Percentiles rank a stretch among this genome's conserved stretches.
These are phyloP conservation scores for Carpediemonas membranifera DNA, from an alignment of 78 protist genomes.

Conservation along the genomic window DNA sequence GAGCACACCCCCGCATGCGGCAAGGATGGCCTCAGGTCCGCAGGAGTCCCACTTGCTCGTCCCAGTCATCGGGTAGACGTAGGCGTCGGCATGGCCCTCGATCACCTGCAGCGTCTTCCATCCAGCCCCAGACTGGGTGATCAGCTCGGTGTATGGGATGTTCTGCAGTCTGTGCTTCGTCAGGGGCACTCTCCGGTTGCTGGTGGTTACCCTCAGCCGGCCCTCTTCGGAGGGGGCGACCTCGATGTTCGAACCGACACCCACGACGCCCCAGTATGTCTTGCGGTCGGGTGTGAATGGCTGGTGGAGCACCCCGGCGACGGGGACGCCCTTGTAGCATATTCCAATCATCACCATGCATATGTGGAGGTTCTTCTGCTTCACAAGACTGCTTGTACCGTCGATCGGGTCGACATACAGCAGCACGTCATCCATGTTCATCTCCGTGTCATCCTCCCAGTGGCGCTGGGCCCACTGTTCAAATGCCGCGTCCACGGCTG, in stretches of 20 bases:
- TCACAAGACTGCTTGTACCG: conserved; percentile 18
- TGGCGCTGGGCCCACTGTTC: neutral
- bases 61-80: neutral
- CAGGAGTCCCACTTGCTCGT: conserved; percentile 29
- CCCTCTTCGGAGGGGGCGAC: no score
- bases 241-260: conserved; percentile 11
- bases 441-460: no score
- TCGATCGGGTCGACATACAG: conserved; percentile 30
- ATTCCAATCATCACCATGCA: no score
- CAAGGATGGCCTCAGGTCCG: conserved; percentile 15
- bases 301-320: neutral
- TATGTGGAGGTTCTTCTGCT: no score
- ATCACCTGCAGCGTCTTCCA: conserved; percentile 4
- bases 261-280: conserved; percentile 8
- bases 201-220: no score
- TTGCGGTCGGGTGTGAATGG: neutral
- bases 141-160: no score
- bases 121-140: conserved; percentile 18
- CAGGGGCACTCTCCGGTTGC: neutral
- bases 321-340: no score
- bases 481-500: no score
- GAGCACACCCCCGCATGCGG: neutral
- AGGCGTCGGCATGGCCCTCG: conserved; percentile 13
- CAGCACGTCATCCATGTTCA: neutral
- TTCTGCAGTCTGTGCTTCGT: neutral